Base-by-base conservation (phyloP, 2,329 filamentous ascomycete genomes). In the Exophiala xenobiotica region DNA sequence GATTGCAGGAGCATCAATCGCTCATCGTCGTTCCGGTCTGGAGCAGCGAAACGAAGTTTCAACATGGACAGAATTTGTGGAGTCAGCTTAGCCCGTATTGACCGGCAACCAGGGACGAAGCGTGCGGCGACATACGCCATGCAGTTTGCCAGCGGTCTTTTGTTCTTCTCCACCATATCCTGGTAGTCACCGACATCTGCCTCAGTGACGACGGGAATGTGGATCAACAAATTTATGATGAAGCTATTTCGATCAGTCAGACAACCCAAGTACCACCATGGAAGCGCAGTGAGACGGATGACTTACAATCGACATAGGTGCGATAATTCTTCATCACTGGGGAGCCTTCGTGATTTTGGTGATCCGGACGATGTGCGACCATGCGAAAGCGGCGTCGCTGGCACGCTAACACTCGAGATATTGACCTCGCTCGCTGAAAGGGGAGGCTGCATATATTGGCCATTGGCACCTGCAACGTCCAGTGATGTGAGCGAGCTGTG, bases 101-200 rank as follows among this genome's bases (percentile, higher is more conserved):
- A 23, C 14, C 29, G 38, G n/a, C 46, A 49, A 12, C 46, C 46
- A 14, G 46, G 46, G 14, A 49, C 46, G 23, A 42, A 49, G 9
- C 46, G 38, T 18, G 46, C 46, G 18, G 46, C 46, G 39, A 49
- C 38, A 18, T 49, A 49, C 23, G 39, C 46, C 46, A 49, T 49
- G 18, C 37, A 24, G 26, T 33, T 42, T n/a, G 46, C 46, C 23
- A 49, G 38, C 12, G 27, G 31, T 8, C 37, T 37, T 42, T 49
- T 49, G 37, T 49, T 41, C 24, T 9, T 31, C 37, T 49, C 42
- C 12, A 42, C 24, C 46, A 49, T 49, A 6, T 29, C 29, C 26
- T 9, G 37, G 26, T 31, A 49, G 16, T 49, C 46, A 2, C 46
- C 37, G 9, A 49, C 46, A 23, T 49, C 46, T 7, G 38, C 8